These are phyloP conservation scores for Peribolospora baueri DNA, from an alignment of 768 basidiomycete genomes.

Conservation along the genomic window DNA sequence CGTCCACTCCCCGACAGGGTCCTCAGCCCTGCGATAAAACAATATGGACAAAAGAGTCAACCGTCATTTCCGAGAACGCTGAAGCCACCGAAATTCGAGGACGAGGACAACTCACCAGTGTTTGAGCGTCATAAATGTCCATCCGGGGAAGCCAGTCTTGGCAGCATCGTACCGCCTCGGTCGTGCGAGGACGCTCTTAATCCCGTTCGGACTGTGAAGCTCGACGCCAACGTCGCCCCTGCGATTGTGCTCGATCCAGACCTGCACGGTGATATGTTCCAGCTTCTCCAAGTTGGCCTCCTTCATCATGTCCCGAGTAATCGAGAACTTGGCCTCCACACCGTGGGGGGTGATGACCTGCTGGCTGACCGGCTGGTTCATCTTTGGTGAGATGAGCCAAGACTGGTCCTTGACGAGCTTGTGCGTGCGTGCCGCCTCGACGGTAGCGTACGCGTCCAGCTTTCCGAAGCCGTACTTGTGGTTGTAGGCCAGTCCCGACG, in stretches of 20 bases:
- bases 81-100: not conserved
- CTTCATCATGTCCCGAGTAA: slow-evolving; percentile 40
- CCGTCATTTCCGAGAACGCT: not conserved
- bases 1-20: slow-evolving; percentile 73
- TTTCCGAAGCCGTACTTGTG: slow-evolving; percentile 95
- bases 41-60: slow-evolving; percentile 7
- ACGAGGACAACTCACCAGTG: slow-evolving; percentile 46
- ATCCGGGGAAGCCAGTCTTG: slow-evolving; percentile 54
- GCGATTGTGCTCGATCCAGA: slow-evolving; percentile 70
- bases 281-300: slow-evolving; percentile 59
- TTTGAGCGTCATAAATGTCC: slow-evolving; percentile 96
- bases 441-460: slow-evolving; percentile 56
- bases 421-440: slow-evolving; percentile 62
- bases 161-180: slow-evolving; percentile 41
- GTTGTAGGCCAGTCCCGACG: slow-evolving; percentile 39
- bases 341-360: slow-evolving; percentile 34
- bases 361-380: slow-evolving; percentile 16
- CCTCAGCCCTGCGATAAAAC: slow-evolving; percentile 56
- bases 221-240: slow-evolving; percentile 88
- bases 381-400: slow-evolving; percentile 55
- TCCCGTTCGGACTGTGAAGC: slow-evolving; percentile 55
- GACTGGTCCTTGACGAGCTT: slow-evolving; percentile 75
- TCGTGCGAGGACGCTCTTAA: slow-evolving; percentile 61
- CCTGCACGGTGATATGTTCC: slow-evolving; percentile 76
- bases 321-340: slow-evolving; percentile 36